phyloP scores from a whole-genome alignment of 208 protist genomes.

The Wallacemonas collosoma region DNA sequence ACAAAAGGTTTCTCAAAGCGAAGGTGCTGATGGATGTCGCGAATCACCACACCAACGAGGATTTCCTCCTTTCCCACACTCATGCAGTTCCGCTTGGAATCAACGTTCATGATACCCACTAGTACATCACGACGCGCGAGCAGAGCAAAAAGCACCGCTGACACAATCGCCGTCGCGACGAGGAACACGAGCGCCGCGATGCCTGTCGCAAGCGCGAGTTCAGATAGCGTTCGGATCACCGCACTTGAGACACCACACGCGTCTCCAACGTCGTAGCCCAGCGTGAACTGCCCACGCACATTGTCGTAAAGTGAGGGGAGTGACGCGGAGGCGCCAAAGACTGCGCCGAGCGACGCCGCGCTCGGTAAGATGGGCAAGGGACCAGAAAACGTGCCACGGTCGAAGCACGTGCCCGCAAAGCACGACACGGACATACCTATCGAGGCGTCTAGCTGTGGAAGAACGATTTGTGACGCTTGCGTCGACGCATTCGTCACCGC shows the following conservation, averaged over 20 bases:
- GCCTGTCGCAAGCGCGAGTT: constrained; percentile 24
- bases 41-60: constrained; percentile 20
- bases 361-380: constrained; percentile 22
- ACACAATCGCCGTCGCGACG: constrained; percentile 17
- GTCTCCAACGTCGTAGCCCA: constrained; percentile 48
- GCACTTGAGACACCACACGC: constrained; percentile 27
- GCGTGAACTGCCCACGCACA: constrained; percentile 33
- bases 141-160: constrained; percentile 28
- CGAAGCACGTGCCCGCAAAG: constrained; percentile 28
- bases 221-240: constrained; percentile 13
- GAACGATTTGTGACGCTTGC: constrained; percentile 18
- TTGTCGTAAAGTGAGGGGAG: constrained; percentile 17
- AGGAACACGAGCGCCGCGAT: constrained; percentile 32
- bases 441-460: constrained; percentile 43
- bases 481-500: not conserved
- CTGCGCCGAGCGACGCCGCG: not conserved
- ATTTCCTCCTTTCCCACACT: constrained; percentile 21
- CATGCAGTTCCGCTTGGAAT: constrained; percentile 20
- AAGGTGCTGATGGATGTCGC: constrained; percentile 26
- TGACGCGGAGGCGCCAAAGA: not conserved
- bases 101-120: constrained; percentile 15
- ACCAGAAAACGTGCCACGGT: constrained; percentile 19
- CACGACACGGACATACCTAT: constrained; percentile 42
- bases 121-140: constrained; percentile 27
- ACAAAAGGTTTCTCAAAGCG: constrained; percentile 27